Base-by-base conservation (phyloP, 768 basidiomycete species). In the Boletus subparvulus region DNA sequence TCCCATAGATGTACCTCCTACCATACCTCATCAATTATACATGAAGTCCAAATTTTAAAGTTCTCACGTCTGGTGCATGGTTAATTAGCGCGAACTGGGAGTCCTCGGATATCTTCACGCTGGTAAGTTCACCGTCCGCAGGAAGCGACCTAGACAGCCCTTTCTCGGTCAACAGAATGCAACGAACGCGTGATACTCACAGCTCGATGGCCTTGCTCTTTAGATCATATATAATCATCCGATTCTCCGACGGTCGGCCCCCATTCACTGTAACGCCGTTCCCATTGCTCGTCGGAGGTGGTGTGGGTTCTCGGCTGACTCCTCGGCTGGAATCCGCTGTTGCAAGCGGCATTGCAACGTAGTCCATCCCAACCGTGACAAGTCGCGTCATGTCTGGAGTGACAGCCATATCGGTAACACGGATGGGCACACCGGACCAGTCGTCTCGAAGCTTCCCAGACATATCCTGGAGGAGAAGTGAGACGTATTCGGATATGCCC, bases 1-100 rank as follows among this genome's bases (percentile, higher is more conserved):
- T 93, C 87, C 87, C 92, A 92, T 58, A 97, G 74, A 61, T 92
- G 88, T 42, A 98, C 83, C 72, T 97, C 95, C 95, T 98, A 33
- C 41, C 66, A 40, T 56, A 41, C 11, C 45, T 33, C 42, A 14
- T 67, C 50, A 66, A 33, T 52, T 40, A 42, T 37, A 49, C 54
- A 37, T 13, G 37, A 37, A 21, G 14, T 16, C n/a, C 14, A 43
- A 13, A 53, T 19, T 9, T 9, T 8, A 32, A 47, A 49, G 44
- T 55, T 72, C 86, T 81, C 70, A 92, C 93, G 74, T 94, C 87
- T 7, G 92, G 92, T 39, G 90, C 82, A 67, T 90, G 89, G 67
- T 88, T 96, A 59, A 98, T 82, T 51, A 98, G 77, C 3, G 92
- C 92, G 66, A 84, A 92, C 59, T 84, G 87, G 33, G 93, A 96